These are phyloP conservation scores for Candida tibetensis DNA, from an alignment of 805 yeast genomes.

Conservation along the genomic window DNA sequence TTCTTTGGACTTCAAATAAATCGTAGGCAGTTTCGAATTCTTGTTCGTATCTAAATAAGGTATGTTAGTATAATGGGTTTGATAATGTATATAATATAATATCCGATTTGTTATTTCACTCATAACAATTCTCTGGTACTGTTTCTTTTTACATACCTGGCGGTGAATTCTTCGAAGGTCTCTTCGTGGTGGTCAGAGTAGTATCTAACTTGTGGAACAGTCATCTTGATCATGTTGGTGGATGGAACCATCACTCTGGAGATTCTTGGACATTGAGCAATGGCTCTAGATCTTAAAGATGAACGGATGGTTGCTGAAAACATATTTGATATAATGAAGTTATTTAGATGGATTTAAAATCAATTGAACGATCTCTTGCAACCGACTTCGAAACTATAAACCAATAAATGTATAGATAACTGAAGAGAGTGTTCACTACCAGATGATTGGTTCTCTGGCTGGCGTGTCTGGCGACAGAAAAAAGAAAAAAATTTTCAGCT, in stretches of 20 bases:
- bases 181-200: slow-evolving; percentile 89
- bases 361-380: neutral
- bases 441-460: neutral
- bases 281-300: slow-evolving; percentile 37
- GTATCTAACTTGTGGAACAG: slow-evolving; percentile 47
- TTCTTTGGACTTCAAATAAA: slow-evolving; percentile 63
- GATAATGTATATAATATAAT: too few species aligned
- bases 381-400: neutral
- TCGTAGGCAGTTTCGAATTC: slow-evolving; percentile 87
- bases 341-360: neutral
- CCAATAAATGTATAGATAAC: neutral
- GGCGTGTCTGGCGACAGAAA: neutral
- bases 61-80: slow-evolving; percentile 31
- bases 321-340: slow-evolving; percentile 20
- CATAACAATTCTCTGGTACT: too few species aligned
- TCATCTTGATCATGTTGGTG: slow-evolving; percentile 17
- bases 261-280: slow-evolving; percentile 27
- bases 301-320: slow-evolving; percentile 41
- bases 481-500: too few species aligned
- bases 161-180: slow-evolving; percentile 91
- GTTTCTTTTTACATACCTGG: slow-evolving; percentile 46
- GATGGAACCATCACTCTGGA: slow-evolving; percentile 25
- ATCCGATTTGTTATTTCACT: too few species aligned
- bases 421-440: neutral
- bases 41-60: slow-evolving; percentile 75